Percentiles rank a stretch among this genome's conserved stretches.
Evolutionary conservation across 192 early-diverging fungal genomes (phyloP).

Genomic region (Chytriomyces sp.): DNA sequence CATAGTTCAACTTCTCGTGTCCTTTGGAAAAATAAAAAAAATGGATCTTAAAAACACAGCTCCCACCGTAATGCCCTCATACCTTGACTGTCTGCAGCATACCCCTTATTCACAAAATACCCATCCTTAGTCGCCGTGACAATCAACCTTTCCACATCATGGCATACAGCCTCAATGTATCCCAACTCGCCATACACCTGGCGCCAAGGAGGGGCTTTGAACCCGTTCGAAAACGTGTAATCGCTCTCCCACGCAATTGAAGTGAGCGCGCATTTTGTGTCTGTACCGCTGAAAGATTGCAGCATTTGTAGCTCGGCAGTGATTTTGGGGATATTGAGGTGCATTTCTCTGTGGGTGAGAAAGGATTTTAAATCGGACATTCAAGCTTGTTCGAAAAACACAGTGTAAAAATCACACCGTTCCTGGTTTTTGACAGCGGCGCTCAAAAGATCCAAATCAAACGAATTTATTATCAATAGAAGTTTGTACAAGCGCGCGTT

Average conservation of each 20-base stretch:
- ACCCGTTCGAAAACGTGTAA: conserved; percentile 66
- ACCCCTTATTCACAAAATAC: conserved; percentile 67
- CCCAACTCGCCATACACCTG: conserved; percentile 64
- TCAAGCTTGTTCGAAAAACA: neutral
- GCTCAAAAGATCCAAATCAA: conserved; percentile 58
- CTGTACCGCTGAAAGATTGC: conserved; percentile 51
- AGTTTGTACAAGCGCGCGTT: conserved; percentile 61
- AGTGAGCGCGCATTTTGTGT: conserved; percentile 45
- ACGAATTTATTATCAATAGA: conserved; percentile 57
- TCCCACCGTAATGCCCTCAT: neutral
- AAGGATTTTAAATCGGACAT: neutral
- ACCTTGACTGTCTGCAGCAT: conserved; percentile 59
- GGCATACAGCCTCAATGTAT: conserved; percentile 55
- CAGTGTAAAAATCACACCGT: conserved; percentile 25
- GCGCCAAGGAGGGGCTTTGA: conserved; percentile 66
- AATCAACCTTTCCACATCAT: conserved; percentile 56
- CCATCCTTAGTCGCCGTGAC: conserved; percentile 62
- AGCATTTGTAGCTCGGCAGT: conserved; percentile 61
- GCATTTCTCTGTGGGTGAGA: conserved; percentile 43
- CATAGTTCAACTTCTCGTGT: conserved; percentile 62
- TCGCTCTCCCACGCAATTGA: conserved; percentile 68
- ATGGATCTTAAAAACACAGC: neutral
- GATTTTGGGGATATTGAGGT: conserved; percentile 53
- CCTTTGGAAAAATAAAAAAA: conserved; percentile 34
- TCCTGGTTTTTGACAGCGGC: conserved; percentile 51